Conservation (phyloP, 2,329 filamentous ascomycete species). For the Claviceps pusilla region DNA sequence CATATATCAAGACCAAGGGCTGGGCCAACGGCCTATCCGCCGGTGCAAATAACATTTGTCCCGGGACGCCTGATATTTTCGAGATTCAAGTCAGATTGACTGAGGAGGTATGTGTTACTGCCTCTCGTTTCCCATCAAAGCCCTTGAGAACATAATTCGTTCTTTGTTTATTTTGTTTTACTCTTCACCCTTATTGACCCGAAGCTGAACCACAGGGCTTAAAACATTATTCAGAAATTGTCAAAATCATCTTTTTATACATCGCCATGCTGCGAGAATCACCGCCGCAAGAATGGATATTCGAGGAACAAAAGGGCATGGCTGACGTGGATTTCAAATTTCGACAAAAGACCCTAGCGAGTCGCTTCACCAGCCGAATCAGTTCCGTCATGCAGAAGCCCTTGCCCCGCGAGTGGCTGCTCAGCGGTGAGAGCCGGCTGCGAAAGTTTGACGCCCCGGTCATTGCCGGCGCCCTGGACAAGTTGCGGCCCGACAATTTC, state of each 20-base stretch:
- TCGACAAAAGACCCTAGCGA: constrained; percentile 81
- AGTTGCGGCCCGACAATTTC: constrained; percentile 77
- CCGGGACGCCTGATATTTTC: constrained; percentile 63
- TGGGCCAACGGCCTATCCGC: constrained; percentile 77
- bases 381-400: constrained; percentile 86
- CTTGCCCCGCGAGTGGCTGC: constrained; percentile 69
- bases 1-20: constrained; percentile 77
- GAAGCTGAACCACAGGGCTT: constrained; percentile 34
- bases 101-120: constrained; percentile 45
- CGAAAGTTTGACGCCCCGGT: constrained; percentile 65
- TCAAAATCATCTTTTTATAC: constrained; percentile 81
- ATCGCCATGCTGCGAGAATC: constrained; percentile 69
- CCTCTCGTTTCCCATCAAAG: neutral
- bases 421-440: constrained; percentile 65
- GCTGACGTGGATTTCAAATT: constrained; percentile 91
- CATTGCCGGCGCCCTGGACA: constrained; percentile 59
- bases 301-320: constrained; percentile 79
- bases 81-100: constrained; percentile 67
- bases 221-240: constrained; percentile 65
- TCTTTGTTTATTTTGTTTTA: too few species aligned
- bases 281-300: constrained; percentile 81
- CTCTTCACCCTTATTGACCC: neutral
- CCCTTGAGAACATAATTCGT: neutral
- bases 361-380: constrained; percentile 72
- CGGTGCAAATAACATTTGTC: constrained; percentile 60